Evolutionary conservation across 306 rosid genomes (phyloP), one percentile per base, ranked within the genome.

Genomic region (Sindora glabra): DNA sequence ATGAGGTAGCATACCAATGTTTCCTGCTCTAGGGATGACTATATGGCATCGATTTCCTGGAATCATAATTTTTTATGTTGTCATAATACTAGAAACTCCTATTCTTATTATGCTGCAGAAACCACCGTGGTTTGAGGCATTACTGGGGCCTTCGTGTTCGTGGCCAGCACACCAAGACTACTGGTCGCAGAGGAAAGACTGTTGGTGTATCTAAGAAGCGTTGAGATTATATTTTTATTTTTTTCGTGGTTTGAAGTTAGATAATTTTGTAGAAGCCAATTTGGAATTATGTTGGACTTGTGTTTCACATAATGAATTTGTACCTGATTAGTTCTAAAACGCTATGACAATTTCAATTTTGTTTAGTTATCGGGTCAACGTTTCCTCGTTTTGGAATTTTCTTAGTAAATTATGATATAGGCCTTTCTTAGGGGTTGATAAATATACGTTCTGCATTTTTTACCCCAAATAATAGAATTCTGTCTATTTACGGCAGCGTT

Each of bases 161-260:
- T 67, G 90, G 90, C 44, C 90, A 84, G 78, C 90, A 84, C 74
- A 84, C 87, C 55, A 84, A 84, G 81, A 84, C 90, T 16, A 84
- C 90, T 3, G 87, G 90, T n/a, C 84, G 84, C 36, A 77, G 90
- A 63, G 90, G 90, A 10, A 84, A 84, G 75, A 84, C 87, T 55
- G 90, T 84, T 46, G 90, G 90, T 84, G 90, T 84, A 34, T 84
- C 90, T 42, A 84, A 84, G 81, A 84, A 84, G 75, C 90, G 87
- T 56, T 74, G 56, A 68, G 38, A 17, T 12, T 13, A 36, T 48
- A 30, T 74, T 45, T 46, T 69, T 51, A 47, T n/a, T n/a, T n/a
- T n/a, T n/a, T n/a, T n/a, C n/a, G n/a, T 46, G 64, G 23, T 18
- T 49, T 44, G 58, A 49, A 64, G 58, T n/a, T 64, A 64, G 68